phyloP scores from a whole-genome alignment of 2,329 filamentous ascomycete species.

The Mycocentrospora acerina region DNA sequence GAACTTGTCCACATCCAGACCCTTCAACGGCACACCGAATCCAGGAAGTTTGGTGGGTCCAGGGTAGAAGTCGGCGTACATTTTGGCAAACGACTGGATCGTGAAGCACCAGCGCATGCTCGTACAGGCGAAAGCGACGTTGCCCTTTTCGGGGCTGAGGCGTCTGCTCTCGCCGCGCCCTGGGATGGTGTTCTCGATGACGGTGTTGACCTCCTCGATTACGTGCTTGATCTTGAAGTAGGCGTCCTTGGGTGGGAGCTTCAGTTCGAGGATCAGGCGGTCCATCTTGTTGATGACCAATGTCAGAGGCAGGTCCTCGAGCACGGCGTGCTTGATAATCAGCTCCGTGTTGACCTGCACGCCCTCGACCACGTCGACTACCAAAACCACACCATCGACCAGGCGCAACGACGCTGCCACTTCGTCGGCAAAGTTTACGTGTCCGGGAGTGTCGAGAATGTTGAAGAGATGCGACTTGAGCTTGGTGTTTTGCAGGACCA shows the following conservation, averaged over 20 bases:
- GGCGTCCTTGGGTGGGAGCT: conserved; percentile 89
- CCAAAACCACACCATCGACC: conserved; percentile 86
- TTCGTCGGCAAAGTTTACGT: conserved; percentile 98
- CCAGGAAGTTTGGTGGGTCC: conserved; percentile 47
- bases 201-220: conserved; percentile 95
- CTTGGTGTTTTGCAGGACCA: conserved; percentile 83
- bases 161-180: conserved; percentile 76
- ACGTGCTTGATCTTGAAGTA: conserved; percentile 99
- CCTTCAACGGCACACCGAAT: conserved; percentile 37
- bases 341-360: conserved; percentile 98
- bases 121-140: conserved; percentile 94
- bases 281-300: conserved; percentile 98
- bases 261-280: conserved; percentile 87
- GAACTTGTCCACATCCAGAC: conserved; percentile 77
- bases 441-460: conserved; percentile 91
- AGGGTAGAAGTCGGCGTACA: conserved; percentile 89
- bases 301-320: conserved; percentile 85
- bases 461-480: conserved; percentile 96
- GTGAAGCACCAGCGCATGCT: conserved; percentile 98
- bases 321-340: conserved; percentile 91
- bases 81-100: conserved; percentile 87
- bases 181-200: conserved; percentile 86
- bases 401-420: conserved; percentile 84
- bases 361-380: conserved; percentile 97
- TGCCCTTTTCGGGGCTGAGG: conserved; percentile 93